Evolutionary conservation across 2,329 filamentous ascomycete species (phyloP).

Genomic region (Epichloe elymi): DNA sequence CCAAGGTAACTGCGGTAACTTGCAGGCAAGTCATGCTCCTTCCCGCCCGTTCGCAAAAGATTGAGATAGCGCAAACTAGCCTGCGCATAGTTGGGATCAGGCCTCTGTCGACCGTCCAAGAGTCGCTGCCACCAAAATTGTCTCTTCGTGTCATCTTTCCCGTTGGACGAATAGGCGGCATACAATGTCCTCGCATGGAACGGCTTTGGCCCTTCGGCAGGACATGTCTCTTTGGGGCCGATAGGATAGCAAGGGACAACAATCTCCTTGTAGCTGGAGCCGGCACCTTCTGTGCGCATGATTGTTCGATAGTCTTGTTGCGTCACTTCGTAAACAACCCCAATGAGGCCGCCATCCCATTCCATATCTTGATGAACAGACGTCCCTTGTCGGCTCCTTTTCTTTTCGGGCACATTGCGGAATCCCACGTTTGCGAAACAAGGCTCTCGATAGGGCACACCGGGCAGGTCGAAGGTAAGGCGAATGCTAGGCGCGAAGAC

Average conservation of each 20-base stretch:
- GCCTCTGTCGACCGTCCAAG: conserved; percentile 35
- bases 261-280: conserved; percentile 72
- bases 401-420: conserved; percentile 36
- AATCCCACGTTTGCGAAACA: conserved; percentile 77
- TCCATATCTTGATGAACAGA: conserved; percentile 8
- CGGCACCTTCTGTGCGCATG: conserved; percentile 81
- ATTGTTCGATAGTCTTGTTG: conserved; percentile 70
- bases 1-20: conserved; percentile 67
- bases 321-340: conserved; percentile 93
- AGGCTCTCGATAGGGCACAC: conserved; percentile 75
- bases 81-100: conserved; percentile 62
- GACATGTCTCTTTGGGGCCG: conserved; percentile 46
- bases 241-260: conserved; percentile 66
- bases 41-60: conserved; percentile 64
- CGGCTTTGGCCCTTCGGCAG: conserved; percentile 39
- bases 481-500: conserved; percentile 68
- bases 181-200: conserved; percentile 83
- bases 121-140: conserved; percentile 34
- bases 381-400: conserved; percentile 13
- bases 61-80: conserved; percentile 73
- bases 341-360: conserved; percentile 76
- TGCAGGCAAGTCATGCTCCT: conserved; percentile 64
- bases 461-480: conserved; percentile 75
- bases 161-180: conserved; percentile 39
- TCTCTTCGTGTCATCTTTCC: conserved; percentile 21